Evolutionary conservation across 495 filamentous ascomycete genomes (phyloP).

Genomic region (Lichenothelia convexa): DNA sequence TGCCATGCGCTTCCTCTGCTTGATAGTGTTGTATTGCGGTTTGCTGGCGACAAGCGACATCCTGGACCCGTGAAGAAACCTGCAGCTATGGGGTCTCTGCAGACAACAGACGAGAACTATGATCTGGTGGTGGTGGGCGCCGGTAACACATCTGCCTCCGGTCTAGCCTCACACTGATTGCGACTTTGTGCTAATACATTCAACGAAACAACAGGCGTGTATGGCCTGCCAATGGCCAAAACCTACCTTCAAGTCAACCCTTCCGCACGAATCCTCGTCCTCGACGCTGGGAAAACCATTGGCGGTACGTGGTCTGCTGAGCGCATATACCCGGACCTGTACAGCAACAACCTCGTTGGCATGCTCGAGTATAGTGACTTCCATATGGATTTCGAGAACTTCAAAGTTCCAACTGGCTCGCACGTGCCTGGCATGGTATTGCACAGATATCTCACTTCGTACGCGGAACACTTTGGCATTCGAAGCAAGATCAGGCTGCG

Average conservation of each 20-base stretch:
- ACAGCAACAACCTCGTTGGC: constrained; percentile 15
- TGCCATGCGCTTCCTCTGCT: no score
- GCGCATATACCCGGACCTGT: constrained; percentile 15
- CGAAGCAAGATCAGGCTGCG: constrained; percentile 32
- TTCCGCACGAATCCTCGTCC: constrained; percentile 26
- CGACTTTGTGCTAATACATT: no score
- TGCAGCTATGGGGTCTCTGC: no score
- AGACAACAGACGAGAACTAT: no score
- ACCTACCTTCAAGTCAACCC: constrained; percentile 41
- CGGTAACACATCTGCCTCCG: no score
- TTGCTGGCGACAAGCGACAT: no score
- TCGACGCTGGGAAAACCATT: constrained; percentile 37
- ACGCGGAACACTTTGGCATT: constrained; percentile 41
- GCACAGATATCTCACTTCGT: constrained; percentile 44
- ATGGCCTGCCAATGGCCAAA: constrained; percentile 40
- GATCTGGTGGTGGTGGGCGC: constrained; percentile 16
- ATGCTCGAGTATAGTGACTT: constrained; percentile 12
- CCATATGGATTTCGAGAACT: constrained; percentile 26
- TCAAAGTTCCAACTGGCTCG: constrained; percentile 39
- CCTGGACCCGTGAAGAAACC: no score
- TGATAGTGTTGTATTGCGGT: no score
- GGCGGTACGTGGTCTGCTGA: constrained; percentile 47
- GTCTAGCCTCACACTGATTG: no score
- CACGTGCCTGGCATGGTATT: constrained; percentile 52
- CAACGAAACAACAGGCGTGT: no score